Base-by-base conservation (phyloP, 2,329 filamentous ascomycete species). In the Pseudogymnoascus sp. region DNA sequence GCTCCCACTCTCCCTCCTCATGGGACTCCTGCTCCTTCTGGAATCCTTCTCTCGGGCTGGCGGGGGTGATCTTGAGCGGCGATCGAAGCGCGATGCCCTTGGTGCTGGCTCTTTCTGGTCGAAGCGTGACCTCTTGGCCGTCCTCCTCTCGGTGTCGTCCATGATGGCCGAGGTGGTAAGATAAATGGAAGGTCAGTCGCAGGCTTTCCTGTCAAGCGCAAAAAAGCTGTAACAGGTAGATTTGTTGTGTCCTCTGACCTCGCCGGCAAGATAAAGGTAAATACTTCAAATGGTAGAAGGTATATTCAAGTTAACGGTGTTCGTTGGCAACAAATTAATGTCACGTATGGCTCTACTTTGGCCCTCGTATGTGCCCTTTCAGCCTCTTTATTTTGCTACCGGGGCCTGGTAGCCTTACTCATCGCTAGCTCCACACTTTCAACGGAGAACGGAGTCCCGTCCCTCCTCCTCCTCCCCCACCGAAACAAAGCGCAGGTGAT, bases 61-160 rank as follows among this genome's bases (percentile, higher is more conserved):
- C 25, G 85, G 83, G 21, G 92, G 92, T 33, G 92, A 96, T 68
- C 91, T 89, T 64, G 94, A 97, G 70, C 94, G 89, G 70, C 92
- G 86, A 77, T 97, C 93, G 76, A 96, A 97, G 73, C 92, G 85
- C 60, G 92, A 95, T 47, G 83, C 73, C 69, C 86, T 82, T 63
- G 89, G 85, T 72, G 94, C 91, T 5, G 90, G 86, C 74, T 93
- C 91, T 56, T 87, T 94, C 76, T 95, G 91, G 74, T 97, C 93
- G 77, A 97, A 97, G 75, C 93, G 91, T 72, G 92, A 96, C 66
- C 92, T 89, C 80, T 96, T 96, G 65, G 81, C 79, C 65, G 80
- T 80, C 66, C 86, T 85, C 73, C 87, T 84, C 69, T 92, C 89
- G 67, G 88, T 82, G 71, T 94, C 91, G 68, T 89, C 85, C 91